Base-by-base conservation (phyloP, 306 rosid genomes). In the Prunus mume region DNA sequence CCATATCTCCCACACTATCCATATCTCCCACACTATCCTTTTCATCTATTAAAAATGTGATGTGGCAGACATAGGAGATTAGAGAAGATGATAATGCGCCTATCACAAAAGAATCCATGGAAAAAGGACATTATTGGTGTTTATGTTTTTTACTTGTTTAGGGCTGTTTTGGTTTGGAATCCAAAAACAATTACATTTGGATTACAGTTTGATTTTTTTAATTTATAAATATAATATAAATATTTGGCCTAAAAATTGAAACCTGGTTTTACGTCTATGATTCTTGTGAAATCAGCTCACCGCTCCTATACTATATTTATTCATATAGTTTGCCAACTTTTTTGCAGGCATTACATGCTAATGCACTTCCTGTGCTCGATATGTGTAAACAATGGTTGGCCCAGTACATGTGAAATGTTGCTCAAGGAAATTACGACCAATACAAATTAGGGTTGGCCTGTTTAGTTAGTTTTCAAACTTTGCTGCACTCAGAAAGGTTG, bases 361-460 rank as follows among this genome's bases (percentile, higher is more conserved):
- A 89, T 84, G 96, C 98, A 8, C 98, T 92, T 80, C 96, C 97
- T 1, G 98, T 95, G 80, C 96, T 95, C 68, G 98, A 95, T 82
- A 92, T 95, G 97, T 95, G 98, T 84, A 95, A 95, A 85, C 98
- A 95, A 72, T 95, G 98, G 98, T 83, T 95, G 90, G 96, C 97
- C 78, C 96, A 90, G 83, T 90, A 89, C 85, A 92, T 95, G 98
- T 95, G 87, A 83, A 56, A 46, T 46, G 60, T 76, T 73, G 72
- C 79, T 72, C 28, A 76, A 69, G 68, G 68, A 65, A 32, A 27
- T 47, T 55, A 43, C 58, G 67, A 75, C 61, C 55, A 34, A 46
- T 19, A 32, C 55, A 28, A 49, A 49, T 55, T 45, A 45, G 67
- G 65, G 80, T 80, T 72, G 72, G 50, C 83, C 72, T 52, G 64